phyloP scores from a whole-genome alignment of 202 grass and related monocot species.

The Digitaria exilis region DNA sequence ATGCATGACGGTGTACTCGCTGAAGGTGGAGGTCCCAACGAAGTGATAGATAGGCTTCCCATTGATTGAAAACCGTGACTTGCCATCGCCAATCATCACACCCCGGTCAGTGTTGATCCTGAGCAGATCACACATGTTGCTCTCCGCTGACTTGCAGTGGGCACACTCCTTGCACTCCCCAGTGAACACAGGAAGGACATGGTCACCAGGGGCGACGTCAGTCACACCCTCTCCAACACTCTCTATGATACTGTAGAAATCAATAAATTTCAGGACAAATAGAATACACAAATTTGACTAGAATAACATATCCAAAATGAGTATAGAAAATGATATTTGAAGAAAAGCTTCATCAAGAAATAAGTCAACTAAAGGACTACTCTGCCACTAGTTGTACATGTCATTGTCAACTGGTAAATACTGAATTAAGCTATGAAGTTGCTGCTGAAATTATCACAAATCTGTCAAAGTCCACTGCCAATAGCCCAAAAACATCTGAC shows the following conservation, averaged over 20 bases:
- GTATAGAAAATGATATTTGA: background rate
- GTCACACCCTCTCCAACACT: conserved; percentile 89
- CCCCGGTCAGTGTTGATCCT: conserved; percentile 91
- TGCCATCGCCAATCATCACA: conserved; percentile 80
- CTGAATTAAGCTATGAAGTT: background rate
- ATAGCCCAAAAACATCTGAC: background rate
- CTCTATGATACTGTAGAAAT: conserved; percentile 68
- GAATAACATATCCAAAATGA: background rate
- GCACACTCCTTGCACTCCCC: conserved; percentile 89
- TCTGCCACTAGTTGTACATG: background rate
- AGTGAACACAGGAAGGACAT: conserved; percentile 94
- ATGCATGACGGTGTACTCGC: conserved; percentile 88
- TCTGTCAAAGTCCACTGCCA: background rate
- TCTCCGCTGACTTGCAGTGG: conserved; percentile 82
- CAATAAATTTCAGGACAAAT: background rate
- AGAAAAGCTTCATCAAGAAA: background rate
- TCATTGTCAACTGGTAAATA: background rate
- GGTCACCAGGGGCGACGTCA: conserved; percentile 68
- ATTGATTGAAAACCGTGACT: conserved; percentile 73
- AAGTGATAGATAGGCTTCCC: conserved; percentile 93
- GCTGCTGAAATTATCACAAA: background rate
- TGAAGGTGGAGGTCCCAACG: conserved; percentile 93
- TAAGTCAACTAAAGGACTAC: background rate
- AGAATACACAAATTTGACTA: background rate
- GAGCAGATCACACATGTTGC: conserved; percentile 96